A percentile compares a stretch with the other conserved stretches of the same genome.
These are phyloP conservation scores for Tulasnella sp. DNA, from an alignment of 768 basidiomycete genomes.

Conservation along the genomic window DNA sequence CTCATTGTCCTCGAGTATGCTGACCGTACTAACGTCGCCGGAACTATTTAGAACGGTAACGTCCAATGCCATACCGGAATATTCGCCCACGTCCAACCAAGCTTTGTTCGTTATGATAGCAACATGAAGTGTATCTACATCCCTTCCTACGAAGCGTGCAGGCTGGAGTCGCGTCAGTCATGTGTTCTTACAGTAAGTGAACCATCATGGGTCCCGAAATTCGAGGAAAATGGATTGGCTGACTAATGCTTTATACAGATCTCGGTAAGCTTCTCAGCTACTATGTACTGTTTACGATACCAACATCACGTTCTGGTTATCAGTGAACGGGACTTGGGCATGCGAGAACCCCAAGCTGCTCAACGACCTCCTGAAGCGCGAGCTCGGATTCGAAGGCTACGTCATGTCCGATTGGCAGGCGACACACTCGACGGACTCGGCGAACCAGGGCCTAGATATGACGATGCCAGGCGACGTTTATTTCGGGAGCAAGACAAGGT, in stretches of 20 bases:
- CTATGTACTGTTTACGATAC: background rate
- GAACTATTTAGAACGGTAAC: constrained; percentile 13
- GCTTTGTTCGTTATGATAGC: constrained; percentile 28
- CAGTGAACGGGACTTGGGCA: constrained; percentile 63
- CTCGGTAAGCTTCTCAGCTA: constrained; percentile 37
- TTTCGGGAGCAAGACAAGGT: constrained; percentile 34
- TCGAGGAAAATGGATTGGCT: background rate
- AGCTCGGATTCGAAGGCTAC: constrained; percentile 77
- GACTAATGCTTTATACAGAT: background rate
- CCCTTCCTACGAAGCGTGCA: constrained; percentile 51
- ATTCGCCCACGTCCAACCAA: constrained; percentile 44
- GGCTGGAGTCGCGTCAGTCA: constrained; percentile 72
- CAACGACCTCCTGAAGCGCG: constrained; percentile 74
- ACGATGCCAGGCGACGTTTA: constrained; percentile 47
- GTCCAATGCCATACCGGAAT: constrained; percentile 62
- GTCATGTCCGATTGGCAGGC: constrained; percentile 79
- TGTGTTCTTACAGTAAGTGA: constrained; percentile 74
- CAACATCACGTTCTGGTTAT: background rate
- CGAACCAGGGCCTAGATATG: constrained; percentile 34
- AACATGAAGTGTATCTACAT: constrained; percentile 40
- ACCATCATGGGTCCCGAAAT: background rate
- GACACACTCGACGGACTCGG: constrained; percentile 48
- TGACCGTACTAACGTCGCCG: background rate
- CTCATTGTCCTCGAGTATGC: background rate
- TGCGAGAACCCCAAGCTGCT: constrained; percentile 73